A percentile compares a stretch with the other conserved stretches of the same genome.
phyloP scores from a whole-genome alignment of 768 basidiomycete species.

The Auriscalpium orientale region DNA sequence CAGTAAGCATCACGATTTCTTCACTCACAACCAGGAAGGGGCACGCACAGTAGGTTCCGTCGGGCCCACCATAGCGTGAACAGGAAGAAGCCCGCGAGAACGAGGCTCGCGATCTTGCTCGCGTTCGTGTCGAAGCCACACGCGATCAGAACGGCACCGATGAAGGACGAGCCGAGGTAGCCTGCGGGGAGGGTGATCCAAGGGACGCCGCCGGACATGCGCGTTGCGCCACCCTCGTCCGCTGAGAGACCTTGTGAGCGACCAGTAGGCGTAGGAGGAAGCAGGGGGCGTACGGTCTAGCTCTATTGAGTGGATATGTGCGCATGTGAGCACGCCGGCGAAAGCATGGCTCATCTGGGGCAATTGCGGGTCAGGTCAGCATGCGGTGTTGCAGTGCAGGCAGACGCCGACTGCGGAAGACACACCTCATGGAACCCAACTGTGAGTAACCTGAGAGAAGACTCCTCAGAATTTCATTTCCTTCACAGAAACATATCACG shows the following conservation, averaged over 20 bases:
- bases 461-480: not conserved
- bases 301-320: conserved; percentile 78
- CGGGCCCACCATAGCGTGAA: conserved; percentile 88
- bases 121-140: conserved; percentile 88
- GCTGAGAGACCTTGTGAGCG: conserved; percentile 32
- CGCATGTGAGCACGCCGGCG: conserved; percentile 74
- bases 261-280: conserved; percentile 5
- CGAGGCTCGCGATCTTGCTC: conserved; percentile 74
- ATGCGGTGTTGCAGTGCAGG: not conserved
- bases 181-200: conserved; percentile 83
- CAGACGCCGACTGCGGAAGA: not conserved
- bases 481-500: conserved; percentile 2
- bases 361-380: not conserved
- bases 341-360: conserved; percentile 81
- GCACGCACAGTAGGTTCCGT: conserved; percentile 60
- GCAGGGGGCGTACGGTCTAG: conserved; percentile 62
- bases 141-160: conserved; percentile 81
- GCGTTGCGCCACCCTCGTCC: conserved; percentile 82
- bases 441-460: conserved; percentile 53
- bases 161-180: conserved; percentile 78
- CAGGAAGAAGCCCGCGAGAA: conserved; percentile 78
- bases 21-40: not conserved
- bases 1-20: not conserved
- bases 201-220: conserved; percentile 79
- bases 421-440: conserved; percentile 84